Percentiles rank a stretch among this genome's conserved stretches.
Evolutionary conservation across 306 rosid species (phyloP).

Genomic region (Malus asiatica): DNA sequence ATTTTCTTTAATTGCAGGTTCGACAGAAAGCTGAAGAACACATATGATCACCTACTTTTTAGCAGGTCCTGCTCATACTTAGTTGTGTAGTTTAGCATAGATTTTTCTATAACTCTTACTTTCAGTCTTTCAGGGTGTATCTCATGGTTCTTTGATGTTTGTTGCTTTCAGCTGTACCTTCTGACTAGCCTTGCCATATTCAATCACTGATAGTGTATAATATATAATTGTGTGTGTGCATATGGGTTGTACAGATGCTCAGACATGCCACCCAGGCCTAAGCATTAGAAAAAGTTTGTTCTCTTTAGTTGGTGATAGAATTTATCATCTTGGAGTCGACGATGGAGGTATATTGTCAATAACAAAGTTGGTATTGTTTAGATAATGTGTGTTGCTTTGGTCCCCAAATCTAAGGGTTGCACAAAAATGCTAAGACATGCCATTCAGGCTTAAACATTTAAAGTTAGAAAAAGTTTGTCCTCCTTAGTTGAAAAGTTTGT

Average conservation of each 20-base stretch:
- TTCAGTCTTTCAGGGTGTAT: neutral
- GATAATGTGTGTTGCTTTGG: too few relatives aligned
- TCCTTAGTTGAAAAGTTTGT: too few relatives aligned
- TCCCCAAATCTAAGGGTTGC: too few relatives aligned
- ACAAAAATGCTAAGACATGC: neutral
- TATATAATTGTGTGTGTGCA: too few relatives aligned
- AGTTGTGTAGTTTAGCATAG: neutral
- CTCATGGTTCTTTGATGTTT: neutral
- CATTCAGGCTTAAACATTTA: neutral
- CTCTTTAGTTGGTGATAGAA: neutral
- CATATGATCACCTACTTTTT: conserved; percentile 90
- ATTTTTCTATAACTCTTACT: neutral
- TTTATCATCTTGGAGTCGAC: neutral
- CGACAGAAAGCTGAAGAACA: conserved; percentile 91
- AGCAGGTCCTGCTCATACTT: conserved; percentile 68
- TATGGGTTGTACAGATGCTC: neutral
- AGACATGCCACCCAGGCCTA: neutral
- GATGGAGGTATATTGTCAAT: neutral
- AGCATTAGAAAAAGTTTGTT: neutral
- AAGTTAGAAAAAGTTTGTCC: too few relatives aligned
- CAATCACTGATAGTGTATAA: neutral
- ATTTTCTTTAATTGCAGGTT: conserved; percentile 54
- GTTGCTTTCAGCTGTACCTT: neutral
- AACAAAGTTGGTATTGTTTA: neutral
- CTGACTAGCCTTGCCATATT: neutral